These are phyloP conservation scores for Russula abietina DNA, from an alignment of 768 basidiomycete species.

Conservation along the genomic window DNA sequence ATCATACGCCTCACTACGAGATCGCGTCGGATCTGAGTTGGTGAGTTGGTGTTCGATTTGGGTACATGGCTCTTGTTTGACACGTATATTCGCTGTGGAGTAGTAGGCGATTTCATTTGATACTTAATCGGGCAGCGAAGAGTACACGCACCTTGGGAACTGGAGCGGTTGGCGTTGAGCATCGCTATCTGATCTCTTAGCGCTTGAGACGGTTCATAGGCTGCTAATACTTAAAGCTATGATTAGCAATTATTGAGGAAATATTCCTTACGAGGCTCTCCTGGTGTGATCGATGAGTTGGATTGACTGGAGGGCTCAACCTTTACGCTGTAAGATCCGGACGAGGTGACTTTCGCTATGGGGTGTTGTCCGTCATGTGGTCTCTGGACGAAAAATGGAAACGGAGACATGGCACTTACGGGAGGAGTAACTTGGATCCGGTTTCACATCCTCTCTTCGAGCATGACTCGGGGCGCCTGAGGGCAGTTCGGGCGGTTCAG, in stretches of 20 bases:
- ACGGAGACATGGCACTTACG: not conserved
- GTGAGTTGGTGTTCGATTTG: not conserved
- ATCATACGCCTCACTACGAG: not conserved
- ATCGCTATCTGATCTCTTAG: slow-evolving; percentile 20
- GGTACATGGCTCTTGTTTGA: slow-evolving; percentile 7
- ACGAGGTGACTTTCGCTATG: not conserved
- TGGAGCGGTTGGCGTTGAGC: not conserved
- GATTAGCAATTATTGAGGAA: not conserved
- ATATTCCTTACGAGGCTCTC: slow-evolving; percentile 6
- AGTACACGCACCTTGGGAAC: not conserved
- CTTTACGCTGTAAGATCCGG: not conserved
- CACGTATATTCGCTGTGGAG: slow-evolving; percentile 7
- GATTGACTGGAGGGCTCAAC: not conserved
- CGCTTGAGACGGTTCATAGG: slow-evolving; percentile 12
- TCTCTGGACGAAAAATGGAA: not conserved
- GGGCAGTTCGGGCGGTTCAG: slow-evolving; percentile 9
- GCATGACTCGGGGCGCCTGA: not conserved
- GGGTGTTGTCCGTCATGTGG: not conserved
- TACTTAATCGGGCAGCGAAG: not conserved
- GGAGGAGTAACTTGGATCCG: not conserved
- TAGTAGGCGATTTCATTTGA: not conserved
- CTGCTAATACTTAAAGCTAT: not conserved
- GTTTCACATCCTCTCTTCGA: slow-evolving; percentile 1
- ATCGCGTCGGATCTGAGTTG: not conserved
- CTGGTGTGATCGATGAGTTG: slow-evolving; percentile 1